These are phyloP conservation scores for Phlyctochytrium planicorne DNA, from an alignment of 192 early-diverging fungal genomes.

Conservation along the genomic window DNA sequence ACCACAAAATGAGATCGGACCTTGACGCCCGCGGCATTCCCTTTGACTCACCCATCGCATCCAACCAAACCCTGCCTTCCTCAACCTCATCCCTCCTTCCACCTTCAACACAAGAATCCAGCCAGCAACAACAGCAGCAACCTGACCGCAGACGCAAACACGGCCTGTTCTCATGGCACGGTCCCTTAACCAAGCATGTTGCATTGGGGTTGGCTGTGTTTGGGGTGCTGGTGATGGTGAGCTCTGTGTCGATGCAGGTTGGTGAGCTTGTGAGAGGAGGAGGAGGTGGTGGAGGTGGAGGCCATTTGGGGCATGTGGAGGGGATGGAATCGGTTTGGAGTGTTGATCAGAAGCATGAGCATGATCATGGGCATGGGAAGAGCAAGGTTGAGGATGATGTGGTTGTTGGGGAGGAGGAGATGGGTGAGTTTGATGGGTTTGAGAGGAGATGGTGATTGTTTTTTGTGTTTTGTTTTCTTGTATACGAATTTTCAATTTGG, in stretches of 20 bases:
- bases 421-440: too few relatives aligned
- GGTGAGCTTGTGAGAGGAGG: conserved; percentile 1
- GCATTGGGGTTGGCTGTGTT: conserved; percentile 63
- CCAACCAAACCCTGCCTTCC: too few relatives aligned
- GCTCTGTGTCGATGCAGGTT: conserved; percentile 30
- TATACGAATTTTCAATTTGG: too few relatives aligned
- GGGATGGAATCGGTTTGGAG: background rate
- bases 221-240: conserved; percentile 75
- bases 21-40: conserved; percentile 5
- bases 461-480: too few relatives aligned
- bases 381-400: too few relatives aligned
- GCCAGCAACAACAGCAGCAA: too few relatives aligned
- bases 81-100: background rate
- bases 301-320: background rate
- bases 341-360: too few relatives aligned
- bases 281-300: conserved; percentile 17
- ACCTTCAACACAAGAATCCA: background rate
- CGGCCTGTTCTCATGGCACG: background rate
- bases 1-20: conserved; percentile 67
- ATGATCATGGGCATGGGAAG: too few relatives aligned
- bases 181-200: conserved; percentile 67
- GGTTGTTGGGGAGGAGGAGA: too few relatives aligned
- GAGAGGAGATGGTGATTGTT: too few relatives aligned
- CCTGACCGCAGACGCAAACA: background rate
- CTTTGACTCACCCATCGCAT: background rate